Conservation (phyloP, 2,329 filamentous ascomycete species). For the Cadophora malorum region DNA sequence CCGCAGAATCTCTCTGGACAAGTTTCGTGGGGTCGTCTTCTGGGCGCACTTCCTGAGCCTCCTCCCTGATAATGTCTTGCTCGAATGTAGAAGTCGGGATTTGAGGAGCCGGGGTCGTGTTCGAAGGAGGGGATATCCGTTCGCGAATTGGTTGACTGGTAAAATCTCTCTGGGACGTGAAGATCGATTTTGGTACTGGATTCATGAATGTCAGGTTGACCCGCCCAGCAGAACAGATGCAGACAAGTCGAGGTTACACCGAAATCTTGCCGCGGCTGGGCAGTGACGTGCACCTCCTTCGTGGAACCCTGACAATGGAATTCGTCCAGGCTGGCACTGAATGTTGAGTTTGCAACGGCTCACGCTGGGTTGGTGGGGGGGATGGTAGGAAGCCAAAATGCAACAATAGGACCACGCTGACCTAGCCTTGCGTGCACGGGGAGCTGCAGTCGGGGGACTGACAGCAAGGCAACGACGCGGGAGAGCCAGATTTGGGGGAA, state of each 20-base stretch:
- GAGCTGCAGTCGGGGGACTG: background rate
- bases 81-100: constrained; percentile 7
- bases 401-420: background rate
- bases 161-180: constrained; percentile 36
- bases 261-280: background rate
- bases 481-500: background rate
- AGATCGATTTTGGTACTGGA: constrained; percentile 38
- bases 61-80: constrained; percentile 13
- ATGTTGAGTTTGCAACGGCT: background rate
- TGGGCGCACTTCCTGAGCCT: background rate
- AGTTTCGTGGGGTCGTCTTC: background rate
- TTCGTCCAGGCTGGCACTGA: background rate
- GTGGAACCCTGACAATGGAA: background rate
- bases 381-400: background rate
- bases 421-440: background rate
- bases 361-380: background rate
- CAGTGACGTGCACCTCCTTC: constrained; percentile 4
- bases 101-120: background rate
- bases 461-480: background rate
- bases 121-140: constrained; percentile 18
- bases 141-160: constrained; percentile 22
- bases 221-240: background rate
- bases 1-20: constrained; percentile 6
- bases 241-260: background rate
- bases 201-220: constrained; percentile 30